Conservation (phyloP, 768 basidiomycete genomes). For the Naganishia kalamii region DNA sequence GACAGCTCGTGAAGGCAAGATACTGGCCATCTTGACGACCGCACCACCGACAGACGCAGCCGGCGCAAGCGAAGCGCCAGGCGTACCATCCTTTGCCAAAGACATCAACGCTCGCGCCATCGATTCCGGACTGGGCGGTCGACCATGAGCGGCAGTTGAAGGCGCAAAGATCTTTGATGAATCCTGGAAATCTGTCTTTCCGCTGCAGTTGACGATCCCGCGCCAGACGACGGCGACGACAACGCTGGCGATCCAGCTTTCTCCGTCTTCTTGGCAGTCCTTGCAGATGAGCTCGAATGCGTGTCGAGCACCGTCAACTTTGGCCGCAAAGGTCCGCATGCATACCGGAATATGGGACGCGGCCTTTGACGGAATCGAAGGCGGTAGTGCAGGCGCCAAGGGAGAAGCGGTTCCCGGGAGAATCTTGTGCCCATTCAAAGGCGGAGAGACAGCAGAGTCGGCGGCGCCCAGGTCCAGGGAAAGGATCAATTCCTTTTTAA, state of each 20-base stretch:
- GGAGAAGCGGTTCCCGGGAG: neutral
- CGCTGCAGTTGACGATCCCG: conserved; percentile 35
- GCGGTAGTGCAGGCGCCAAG: neutral
- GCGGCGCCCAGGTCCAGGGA: conserved; percentile 10
- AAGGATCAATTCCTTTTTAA: conserved; percentile 30
- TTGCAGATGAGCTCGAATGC: conserved; percentile 41
- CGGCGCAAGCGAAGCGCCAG: conserved; percentile 8
- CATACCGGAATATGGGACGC: conserved; percentile 33
- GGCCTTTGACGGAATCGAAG: conserved; percentile 13
- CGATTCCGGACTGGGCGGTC: conserved; percentile 39
- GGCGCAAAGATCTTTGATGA: neutral
- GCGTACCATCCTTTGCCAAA: conserved; percentile 31
- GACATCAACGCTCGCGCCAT: conserved; percentile 36
- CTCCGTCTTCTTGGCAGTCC: conserved; percentile 43
- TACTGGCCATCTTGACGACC: conserved; percentile 37
- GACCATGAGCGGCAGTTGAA: conserved; percentile 12
- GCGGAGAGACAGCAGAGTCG: conserved; percentile 3
- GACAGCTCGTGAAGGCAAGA: conserved; percentile 42
- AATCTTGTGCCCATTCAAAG: neutral
- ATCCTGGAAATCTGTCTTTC: conserved; percentile 27
- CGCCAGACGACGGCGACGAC: conserved; percentile 46
- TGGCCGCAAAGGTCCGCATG: conserved; percentile 42
- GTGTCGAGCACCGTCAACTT: conserved; percentile 39
- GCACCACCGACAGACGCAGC: conserved; percentile 33
- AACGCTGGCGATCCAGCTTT: conserved; percentile 45